These are phyloP conservation scores for Candida sanyaensis DNA, from an alignment of 1,139 yeast genomes.

Conservation along the genomic window DNA sequence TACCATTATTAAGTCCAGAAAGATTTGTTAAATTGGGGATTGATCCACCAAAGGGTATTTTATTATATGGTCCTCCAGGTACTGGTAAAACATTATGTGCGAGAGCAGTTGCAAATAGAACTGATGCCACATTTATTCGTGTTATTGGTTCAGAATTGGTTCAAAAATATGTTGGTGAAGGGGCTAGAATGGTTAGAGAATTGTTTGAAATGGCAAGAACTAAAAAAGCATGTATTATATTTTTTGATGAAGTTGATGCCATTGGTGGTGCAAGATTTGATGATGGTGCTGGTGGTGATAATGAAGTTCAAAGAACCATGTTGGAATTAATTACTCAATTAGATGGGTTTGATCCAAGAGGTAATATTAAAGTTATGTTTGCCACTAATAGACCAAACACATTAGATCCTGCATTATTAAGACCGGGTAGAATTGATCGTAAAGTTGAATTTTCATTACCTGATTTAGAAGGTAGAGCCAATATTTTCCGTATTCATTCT, in stretches of 20 bases:
- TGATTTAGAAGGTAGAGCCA: constrained; percentile 96
- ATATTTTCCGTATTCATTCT: constrained; percentile 94
- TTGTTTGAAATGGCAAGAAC: constrained; percentile 98
- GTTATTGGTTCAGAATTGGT: constrained; percentile 98
- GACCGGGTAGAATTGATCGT: constrained; percentile 98
- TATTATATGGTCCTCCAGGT: constrained; percentile 97
- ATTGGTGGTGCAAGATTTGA: constrained; percentile 99
- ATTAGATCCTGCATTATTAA: constrained; percentile 92
- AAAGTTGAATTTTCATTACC: constrained; percentile 96
- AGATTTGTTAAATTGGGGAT: constrained; percentile 94
- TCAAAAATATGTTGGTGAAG: constrained; percentile 98
- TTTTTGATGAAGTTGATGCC: constrained; percentile 97
- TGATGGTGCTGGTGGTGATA: constrained; percentile 99
- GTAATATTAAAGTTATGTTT: constrained; percentile 98
- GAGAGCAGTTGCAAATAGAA: constrained; percentile 97
- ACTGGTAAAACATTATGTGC: constrained; percentile 98
- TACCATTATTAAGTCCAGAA: constrained; percentile 93
- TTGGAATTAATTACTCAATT: constrained; percentile 94
- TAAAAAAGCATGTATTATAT: constrained; percentile 93
- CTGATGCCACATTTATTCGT: constrained; percentile 96
- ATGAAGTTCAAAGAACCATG: constrained; percentile 99
- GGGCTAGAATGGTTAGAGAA: constrained; percentile 99
- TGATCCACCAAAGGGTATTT: constrained; percentile 97
- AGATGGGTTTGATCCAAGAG: constrained; percentile 98
- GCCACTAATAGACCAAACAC: constrained; percentile 99